Evolutionary conservation across 1,284 basidiomycete species (phyloP), one percentile per base, ranked within the genome.

Genomic region (Microbotryum scabiosae): DNA sequence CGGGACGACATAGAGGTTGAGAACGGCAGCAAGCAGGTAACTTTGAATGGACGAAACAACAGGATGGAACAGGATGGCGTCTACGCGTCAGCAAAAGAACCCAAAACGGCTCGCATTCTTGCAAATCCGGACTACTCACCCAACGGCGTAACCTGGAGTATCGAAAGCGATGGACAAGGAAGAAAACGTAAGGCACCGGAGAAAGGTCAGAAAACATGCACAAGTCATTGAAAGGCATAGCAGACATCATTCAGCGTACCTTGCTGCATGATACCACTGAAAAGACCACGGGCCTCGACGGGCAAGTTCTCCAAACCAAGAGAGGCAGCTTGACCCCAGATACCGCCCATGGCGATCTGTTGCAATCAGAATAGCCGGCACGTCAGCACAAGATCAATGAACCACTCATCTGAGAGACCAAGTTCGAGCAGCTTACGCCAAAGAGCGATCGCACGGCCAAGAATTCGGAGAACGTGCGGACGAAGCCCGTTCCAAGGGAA

Each of bases 281-380:
- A 86, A 4, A 97, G 77, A 45, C 94, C 94, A 73, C 94, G 86
- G 3, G 85, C 81, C 64, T 88, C 86, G 30, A 87, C 83, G 0
- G 93, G 92, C 26, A 97, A 81, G 74, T 90, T 92, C 74, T 97
- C 94, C 16, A 97, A 82, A 0, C 87, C 86, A 0, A 86, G 89
- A 0, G 73, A 60, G 18, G 69, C 71, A 0, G 75, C 73, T 59
- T 72, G 71, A 23, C 77, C 75, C 76, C 78, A 79, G 44, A 79
- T 77, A 5, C 78, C 78, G 20, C 78, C 90, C 91, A 96, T 96
- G 7, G 84, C 85, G 57, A 93, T 81, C 68, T 88, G 89, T 70
- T 41, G 36, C 36, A 32, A 41, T 41, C 36, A 41, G 16, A 41
- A 12, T 12, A 18, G 36, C 16, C 16, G 14, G 9, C 36, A 41